Percentiles rank a stretch among this genome's conserved stretches.
These are phyloP conservation scores for Diospyros lotus DNA, from an alignment of 148 eudicot species.

Conservation along the genomic window DNA sequence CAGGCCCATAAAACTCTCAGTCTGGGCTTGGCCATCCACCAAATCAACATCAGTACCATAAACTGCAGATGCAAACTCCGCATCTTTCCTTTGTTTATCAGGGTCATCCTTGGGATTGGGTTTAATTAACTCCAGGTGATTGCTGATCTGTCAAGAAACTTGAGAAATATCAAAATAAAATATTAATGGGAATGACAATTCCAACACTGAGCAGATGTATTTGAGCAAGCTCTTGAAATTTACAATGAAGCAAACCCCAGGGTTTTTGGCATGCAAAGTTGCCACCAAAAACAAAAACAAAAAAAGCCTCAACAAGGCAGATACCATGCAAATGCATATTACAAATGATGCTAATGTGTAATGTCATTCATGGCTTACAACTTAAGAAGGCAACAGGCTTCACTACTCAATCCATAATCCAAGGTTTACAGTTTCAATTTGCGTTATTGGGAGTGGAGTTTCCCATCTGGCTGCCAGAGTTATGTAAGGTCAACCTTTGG, in stretches of 20 bases:
- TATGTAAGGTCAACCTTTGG: no score
- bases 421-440: no score
- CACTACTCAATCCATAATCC: no score
- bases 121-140: slow-evolving; percentile 93
- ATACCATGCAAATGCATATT: no score
- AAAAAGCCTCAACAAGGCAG: no score
- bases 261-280: neutral
- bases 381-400: no score
- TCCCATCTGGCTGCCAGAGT: no score
- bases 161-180: slow-evolving; percentile 12
- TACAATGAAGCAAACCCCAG: neutral
- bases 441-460: no score
- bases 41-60: slow-evolving; percentile 76
- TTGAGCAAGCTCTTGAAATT: neutral
- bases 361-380: no score
- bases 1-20: slow-evolving; percentile 84
- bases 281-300: neutral
- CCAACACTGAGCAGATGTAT: neutral
- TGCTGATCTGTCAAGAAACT: slow-evolving; percentile 64
- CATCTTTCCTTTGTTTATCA: slow-evolving; percentile 82
- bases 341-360: no score
- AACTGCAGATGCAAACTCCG: slow-evolving; percentile 74
- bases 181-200: neutral
- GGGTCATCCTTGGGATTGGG: slow-evolving; percentile 87
- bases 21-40: slow-evolving; percentile 64